Conservation (phyloP, 164 flowering plant species). For the Nymphaea thermarum region DNA sequence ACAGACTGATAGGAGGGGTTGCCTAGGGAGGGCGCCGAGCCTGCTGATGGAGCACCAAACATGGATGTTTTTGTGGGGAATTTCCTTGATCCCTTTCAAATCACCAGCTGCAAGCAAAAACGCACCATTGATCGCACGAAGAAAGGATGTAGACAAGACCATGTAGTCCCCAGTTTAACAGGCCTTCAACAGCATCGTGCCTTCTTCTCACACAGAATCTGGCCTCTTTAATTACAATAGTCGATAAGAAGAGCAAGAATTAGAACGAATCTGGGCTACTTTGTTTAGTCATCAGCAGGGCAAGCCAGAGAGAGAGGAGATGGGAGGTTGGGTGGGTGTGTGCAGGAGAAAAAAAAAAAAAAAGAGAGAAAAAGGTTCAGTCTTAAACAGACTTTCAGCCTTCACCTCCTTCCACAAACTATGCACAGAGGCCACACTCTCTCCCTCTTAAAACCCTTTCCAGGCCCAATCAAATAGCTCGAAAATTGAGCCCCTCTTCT, state of each 20-base stretch:
- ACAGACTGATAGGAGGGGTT: constrained; percentile 5
- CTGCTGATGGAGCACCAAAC: constrained; percentile 14
- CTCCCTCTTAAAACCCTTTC: constrained; percentile 7
- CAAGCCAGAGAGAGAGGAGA: not conserved
- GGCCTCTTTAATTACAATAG: not conserved
- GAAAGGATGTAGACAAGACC: not conserved
- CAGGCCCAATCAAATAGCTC: constrained; percentile 29
- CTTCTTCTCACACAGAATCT: not conserved
- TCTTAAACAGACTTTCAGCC: constrained; percentile 7
- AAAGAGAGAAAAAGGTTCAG: not conserved
- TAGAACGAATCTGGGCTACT: not conserved
- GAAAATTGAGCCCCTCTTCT: constrained; percentile 38
- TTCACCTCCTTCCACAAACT: constrained; percentile 12
- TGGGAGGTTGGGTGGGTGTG: not conserved
- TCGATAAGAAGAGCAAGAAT: not conserved
- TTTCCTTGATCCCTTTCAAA: not conserved
- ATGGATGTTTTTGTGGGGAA: constrained; percentile 13
- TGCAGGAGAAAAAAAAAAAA: not conserved
- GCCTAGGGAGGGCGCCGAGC: constrained; percentile 9
- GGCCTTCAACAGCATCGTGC: not conserved
- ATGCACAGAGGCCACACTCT: constrained; percentile 1
- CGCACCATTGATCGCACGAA: not conserved
- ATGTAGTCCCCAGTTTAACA: not conserved
- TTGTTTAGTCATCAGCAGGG: not conserved
- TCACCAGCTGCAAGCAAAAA: not conserved